phyloP scores from a whole-genome alignment of 2,329 filamentous ascomycete genomes.

The Didymella lethalis region DNA sequence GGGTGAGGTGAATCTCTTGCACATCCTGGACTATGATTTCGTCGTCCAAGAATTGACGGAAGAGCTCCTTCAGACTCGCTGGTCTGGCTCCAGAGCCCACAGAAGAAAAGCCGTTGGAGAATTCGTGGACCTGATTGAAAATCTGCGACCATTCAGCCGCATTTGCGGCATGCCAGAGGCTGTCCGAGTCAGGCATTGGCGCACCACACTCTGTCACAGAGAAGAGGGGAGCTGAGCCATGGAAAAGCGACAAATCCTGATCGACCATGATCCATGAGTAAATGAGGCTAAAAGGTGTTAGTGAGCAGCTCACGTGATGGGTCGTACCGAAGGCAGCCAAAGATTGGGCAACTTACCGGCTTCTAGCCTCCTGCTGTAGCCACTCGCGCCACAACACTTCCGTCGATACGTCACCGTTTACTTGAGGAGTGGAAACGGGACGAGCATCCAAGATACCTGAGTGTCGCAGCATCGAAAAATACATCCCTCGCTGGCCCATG shows the following conservation, averaged over 20 bases:
- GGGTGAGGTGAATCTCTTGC: conserved; percentile 60
- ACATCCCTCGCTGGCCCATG: conserved; percentile 77
- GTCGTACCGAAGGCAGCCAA: conserved; percentile 20
- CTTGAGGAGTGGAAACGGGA: conserved; percentile 55
- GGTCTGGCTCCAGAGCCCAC: conserved; percentile 62
- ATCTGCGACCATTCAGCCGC: conserved; percentile 66
- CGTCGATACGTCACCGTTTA: conserved; percentile 55
- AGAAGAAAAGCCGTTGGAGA: conserved; percentile 62
- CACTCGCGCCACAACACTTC: conserved; percentile 68
- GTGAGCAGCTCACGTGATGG: conserved; percentile 36
- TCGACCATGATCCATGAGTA: conserved; percentile 80
- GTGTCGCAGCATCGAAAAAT: conserved; percentile 75
- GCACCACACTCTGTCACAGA: conserved; percentile 70
- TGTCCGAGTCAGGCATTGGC: conserved; percentile 69
- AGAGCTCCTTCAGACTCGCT: conserved; percentile 69
- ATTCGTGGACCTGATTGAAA: conserved; percentile 67
- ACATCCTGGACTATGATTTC: conserved; percentile 61
- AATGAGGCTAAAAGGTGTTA: conserved; percentile 62
- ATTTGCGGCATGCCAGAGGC: conserved; percentile 68
- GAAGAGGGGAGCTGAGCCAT: conserved; percentile 60
- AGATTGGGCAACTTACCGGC: conserved; percentile 58
- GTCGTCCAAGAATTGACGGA: conserved; percentile 72
- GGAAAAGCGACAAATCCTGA: conserved; percentile 62
- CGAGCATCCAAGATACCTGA: conserved; percentile 70
- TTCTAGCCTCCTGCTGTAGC: conserved; percentile 70